phyloP scores from a whole-genome alignment of 2,329 filamentous ascomycete genomes.

The Arthrobotrys megalospora region DNA sequence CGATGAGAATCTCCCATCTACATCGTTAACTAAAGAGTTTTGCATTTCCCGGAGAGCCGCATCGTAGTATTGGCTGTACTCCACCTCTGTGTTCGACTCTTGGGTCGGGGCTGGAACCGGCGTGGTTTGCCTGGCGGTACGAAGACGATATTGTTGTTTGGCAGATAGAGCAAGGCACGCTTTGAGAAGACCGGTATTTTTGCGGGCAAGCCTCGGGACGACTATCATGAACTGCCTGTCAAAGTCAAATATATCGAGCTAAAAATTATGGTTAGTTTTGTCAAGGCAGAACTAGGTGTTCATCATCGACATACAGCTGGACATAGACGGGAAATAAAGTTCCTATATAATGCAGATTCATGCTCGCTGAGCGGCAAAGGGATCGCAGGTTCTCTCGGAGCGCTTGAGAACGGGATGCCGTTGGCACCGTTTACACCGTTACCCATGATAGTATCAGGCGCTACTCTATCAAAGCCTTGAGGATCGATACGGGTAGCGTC shows the following conservation, averaged over 20 bases:
- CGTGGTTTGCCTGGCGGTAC: slow-evolving; percentile 30
- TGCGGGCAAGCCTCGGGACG: slow-evolving; percentile 51
- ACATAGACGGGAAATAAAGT: slow-evolving; percentile 53
- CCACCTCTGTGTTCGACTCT: slow-evolving; percentile 60
- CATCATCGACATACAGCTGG: slow-evolving; percentile 37
- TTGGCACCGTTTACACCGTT: slow-evolving; percentile 49
- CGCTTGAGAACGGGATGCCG: slow-evolving; percentile 36
- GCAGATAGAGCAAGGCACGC: slow-evolving; percentile 56
- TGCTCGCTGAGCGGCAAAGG: slow-evolving; percentile 57
- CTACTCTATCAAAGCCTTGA: slow-evolving; percentile 64
- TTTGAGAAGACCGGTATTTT: slow-evolving; percentile 52
- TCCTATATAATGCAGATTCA: slow-evolving; percentile 52
- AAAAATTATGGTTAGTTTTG: slow-evolving; percentile 17
- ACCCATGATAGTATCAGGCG: slow-evolving; percentile 64
- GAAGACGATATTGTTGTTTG: slow-evolving; percentile 59
- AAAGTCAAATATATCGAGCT: slow-evolving; percentile 61
- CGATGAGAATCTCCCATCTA: slow-evolving; percentile 52
- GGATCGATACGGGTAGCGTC: slow-evolving; percentile 46
- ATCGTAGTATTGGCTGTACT: slow-evolving; percentile 65
- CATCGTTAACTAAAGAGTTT: slow-evolving; percentile 53
- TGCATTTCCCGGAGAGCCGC: slow-evolving; percentile 63
- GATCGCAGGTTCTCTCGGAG: slow-evolving; percentile 36
- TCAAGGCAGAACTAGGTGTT: not conserved
- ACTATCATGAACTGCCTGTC: slow-evolving; percentile 55
- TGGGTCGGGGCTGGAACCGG: slow-evolving; percentile 37